Evolutionary conservation across 2,329 filamentous ascomycete species (phyloP), one percentile per base, ranked within the genome.

Genomic region (Colletotrichum cuscutae): DNA sequence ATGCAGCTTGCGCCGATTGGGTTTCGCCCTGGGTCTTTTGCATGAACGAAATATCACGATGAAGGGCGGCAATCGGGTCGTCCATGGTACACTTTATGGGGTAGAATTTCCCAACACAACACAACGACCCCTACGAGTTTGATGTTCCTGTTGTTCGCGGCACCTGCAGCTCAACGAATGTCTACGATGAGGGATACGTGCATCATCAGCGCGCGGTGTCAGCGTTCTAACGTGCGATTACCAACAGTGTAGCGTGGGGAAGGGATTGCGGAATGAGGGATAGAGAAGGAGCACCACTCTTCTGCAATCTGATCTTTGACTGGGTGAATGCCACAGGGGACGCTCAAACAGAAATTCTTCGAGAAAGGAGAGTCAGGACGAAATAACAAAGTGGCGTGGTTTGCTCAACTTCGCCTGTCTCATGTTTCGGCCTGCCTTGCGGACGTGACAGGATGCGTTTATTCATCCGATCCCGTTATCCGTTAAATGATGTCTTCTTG

Each of bases 81-180:
- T 35, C 42, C 70, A 57, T 56, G 49, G 15, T 26, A 52, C 26
- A 49, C 30, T 9, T 30, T 30, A 30, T 30, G 30, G 30, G 30
- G 46, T 24, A 24, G 8, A 22, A 30, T 30, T 56, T 60, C 49
- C 13, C 42, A n/a, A 46, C 19, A 46, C 71, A 65, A 72, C 70
- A 72, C 59, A 30, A 65, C 19, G 35, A 37, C 13, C 13, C 30
- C 15, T 37, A 37, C 35, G 46, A 4, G 13, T 57, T 22, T 56
- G 32, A 13, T 61, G 66, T 72, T 57, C 60, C 71, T 71, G 15
- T 13, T 62, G 46, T 42, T 70, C 11, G 56, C 66, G 66, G 65
- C 54, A 37, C 7, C 32, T 71, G 66, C 66, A 58, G n/a, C 66
- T 61, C 60, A 71, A 71, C 66, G 49, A 12, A 35, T 52, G 28